Evolutionary conservation across 371 early-diverging fungal genomes (phyloP).

Genomic region (Mortierella sp.): DNA sequence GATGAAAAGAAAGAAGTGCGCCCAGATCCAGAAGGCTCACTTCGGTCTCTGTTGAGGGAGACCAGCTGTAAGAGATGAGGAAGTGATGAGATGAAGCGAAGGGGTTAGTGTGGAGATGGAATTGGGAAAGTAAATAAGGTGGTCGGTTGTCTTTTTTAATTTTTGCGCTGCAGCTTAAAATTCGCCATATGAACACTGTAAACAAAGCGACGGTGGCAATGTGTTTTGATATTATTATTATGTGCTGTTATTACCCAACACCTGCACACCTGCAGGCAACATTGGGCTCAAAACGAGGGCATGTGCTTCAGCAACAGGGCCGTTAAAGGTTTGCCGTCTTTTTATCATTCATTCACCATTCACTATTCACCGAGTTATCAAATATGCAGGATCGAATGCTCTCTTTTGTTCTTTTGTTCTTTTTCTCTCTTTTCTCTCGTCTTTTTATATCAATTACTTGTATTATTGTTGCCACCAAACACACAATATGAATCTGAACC

Average conservation of each 20-base stretch:
- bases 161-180: background rate
- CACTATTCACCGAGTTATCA: background rate
- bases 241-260: too few species aligned
- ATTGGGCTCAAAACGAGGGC: slow-evolving; percentile 1
- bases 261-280: background rate
- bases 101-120: background rate
- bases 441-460: background rate
- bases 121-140: background rate
- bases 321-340: background rate
- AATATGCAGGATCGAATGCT: background rate
- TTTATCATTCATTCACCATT: background rate
- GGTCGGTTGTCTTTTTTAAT: background rate
- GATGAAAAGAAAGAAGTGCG: slow-evolving; percentile 2
- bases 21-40: slow-evolving; percentile 19
- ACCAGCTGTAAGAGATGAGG: slow-evolving; percentile 12
- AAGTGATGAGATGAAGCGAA: slow-evolving; percentile 1
- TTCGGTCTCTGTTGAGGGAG: slow-evolving; percentile 20
- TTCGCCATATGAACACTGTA: background rate
- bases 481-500: background rate
- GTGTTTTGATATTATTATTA: too few species aligned
- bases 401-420: background rate
- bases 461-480: background rate
- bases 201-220: background rate
- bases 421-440: background rate
- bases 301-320: background rate